Base-by-base conservation (phyloP, 129 eudicot species). In the Saposhnikovia divaricata region DNA sequence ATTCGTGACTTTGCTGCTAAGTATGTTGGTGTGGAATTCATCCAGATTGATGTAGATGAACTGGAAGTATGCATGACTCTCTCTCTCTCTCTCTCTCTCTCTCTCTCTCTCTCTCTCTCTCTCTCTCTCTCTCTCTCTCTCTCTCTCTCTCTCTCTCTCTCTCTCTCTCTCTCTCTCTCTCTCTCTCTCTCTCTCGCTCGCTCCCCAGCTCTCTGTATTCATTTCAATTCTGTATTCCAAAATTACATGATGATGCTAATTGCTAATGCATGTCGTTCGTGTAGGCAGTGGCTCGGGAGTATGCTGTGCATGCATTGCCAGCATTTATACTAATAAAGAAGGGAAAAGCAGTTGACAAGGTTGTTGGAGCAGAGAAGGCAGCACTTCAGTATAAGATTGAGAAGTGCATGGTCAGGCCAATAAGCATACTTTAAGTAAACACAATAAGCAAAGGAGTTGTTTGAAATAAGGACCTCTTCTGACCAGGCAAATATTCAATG, bases 21-120 rank as follows among this genome's bases (percentile, higher is more conserved):
- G 81, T 90, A 88, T 85, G 46, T 89, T 6, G 85, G 85, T 3
- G 94, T 92, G n/a, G 96, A 90, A 70, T 95, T 31, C 82, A 72
- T 91, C 83, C 88, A 90, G 90, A 92, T 95, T 47, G 98, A 95
- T 75, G 93, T 92, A 9, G 97, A 95, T 81, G 94, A 89, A 83
- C 79, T 95, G 42, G 76, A 80, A 4, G 98, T 95, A 90, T 15
- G 95, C 37, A 4, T 31, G 5, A 28, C n/a, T 31, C 34, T 31
- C 34, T n/a, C n/a, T n/a, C n/a, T n/a, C n/a, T n/a, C n/a, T n/a
- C n/a, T n/a, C n/a, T n/a, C n/a, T n/a, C n/a, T n/a, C n/a, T n/a
- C n/a, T n/a, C n/a, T n/a, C n/a, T n/a, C n/a, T n/a, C n/a, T n/a
- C n/a, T n/a, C n/a, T n/a, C n/a, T n/a, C n/a, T n/a, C n/a, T n/a